Evolutionary conservation across 2,329 filamentous ascomycete genomes (phyloP).

Genomic region (Cercospora janseana): DNA sequence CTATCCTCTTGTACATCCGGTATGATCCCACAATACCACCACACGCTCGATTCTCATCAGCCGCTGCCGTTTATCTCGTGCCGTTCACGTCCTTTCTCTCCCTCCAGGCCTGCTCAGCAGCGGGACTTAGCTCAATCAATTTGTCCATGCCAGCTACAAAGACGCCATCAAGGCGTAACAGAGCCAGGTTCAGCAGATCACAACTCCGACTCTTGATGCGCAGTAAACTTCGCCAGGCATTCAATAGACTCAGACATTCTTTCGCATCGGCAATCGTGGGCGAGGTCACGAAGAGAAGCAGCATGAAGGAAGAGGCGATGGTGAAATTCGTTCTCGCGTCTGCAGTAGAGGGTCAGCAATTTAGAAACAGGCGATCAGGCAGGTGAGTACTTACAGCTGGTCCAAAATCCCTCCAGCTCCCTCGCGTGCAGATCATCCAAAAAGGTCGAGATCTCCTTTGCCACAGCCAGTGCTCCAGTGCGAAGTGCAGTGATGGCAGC

Average conservation of each 20-base stretch:
- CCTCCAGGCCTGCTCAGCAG: conserved; percentile 32
- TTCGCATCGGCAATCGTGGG: conserved; percentile 32
- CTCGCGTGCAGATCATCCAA: conserved; percentile 32
- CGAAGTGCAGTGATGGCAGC: conserved; percentile 35
- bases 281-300: conserved; percentile 37
- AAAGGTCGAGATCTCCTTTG: conserved; percentile 35
- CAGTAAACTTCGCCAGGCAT: conserved; percentile 34
- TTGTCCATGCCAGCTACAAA: conserved; percentile 35
- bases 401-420: conserved; percentile 39
- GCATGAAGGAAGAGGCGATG: conserved; percentile 37
- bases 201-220: conserved; percentile 37
- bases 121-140: conserved; percentile 35
- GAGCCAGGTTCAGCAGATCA: conserved; percentile 37
- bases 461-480: conserved; percentile 35
- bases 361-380: no score
- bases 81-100: conserved; percentile 21
- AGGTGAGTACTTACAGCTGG: conserved; percentile 37
- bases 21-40: no score
- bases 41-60: no score
- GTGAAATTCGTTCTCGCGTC: conserved; percentile 39
- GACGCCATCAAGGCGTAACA: conserved; percentile 35
- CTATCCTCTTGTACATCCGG: no score
- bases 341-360: conserved; percentile 13
- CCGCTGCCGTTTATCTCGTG: neutral
- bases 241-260: conserved; percentile 35